phyloP scores from a whole-genome alignment of 2,329 filamentous ascomycete genomes.

The Anthostomella pinea region DNA sequence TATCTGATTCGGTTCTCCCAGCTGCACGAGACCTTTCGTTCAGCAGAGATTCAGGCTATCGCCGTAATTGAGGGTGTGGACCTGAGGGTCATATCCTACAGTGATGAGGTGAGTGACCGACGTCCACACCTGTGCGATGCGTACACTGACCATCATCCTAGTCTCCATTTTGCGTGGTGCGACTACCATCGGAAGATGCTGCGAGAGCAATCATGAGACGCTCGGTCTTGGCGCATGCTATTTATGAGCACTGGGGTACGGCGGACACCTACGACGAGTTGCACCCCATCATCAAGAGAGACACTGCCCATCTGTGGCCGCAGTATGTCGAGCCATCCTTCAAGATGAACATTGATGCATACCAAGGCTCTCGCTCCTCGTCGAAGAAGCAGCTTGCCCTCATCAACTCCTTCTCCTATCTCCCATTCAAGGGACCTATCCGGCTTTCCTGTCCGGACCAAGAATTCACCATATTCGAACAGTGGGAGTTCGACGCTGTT shows the following conservation, averaged over 20 bases:
- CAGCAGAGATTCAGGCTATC: slow-evolving; percentile 78
- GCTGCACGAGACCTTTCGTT: slow-evolving; percentile 84
- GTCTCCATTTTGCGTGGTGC: slow-evolving; percentile 84
- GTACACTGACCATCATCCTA: slow-evolving; percentile 36
- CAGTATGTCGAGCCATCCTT: slow-evolving; percentile 67
- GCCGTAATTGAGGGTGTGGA: slow-evolving; percentile 65
- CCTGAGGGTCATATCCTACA: slow-evolving; percentile 73
- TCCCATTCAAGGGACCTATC: slow-evolving; percentile 76
- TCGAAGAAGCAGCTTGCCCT: slow-evolving; percentile 64
- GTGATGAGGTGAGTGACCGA: slow-evolving; percentile 59
- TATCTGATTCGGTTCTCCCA: slow-evolving; percentile 90
- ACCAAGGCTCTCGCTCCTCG: slow-evolving; percentile 68
- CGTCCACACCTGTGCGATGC: not conserved
- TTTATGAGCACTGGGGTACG: slow-evolving; percentile 86
- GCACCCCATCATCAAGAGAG: slow-evolving; percentile 60
- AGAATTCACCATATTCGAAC: slow-evolving; percentile 78
- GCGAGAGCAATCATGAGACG: slow-evolving; percentile 68
- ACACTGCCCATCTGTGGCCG: slow-evolving; percentile 64
- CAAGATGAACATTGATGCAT: slow-evolving; percentile 82
- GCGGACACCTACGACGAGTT: slow-evolving; percentile 66
- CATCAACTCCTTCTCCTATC: slow-evolving; percentile 78
- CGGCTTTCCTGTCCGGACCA: slow-evolving; percentile 70
- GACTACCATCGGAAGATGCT: slow-evolving; percentile 60
- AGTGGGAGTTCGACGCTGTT: slow-evolving; percentile 62
- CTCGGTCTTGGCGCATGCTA: slow-evolving; percentile 76